A percentile compares a stretch with the other conserved stretches of the same genome.
Evolutionary conservation across 768 basidiomycete genomes (phyloP).

Genomic region (Mrakia frigida): DNA sequence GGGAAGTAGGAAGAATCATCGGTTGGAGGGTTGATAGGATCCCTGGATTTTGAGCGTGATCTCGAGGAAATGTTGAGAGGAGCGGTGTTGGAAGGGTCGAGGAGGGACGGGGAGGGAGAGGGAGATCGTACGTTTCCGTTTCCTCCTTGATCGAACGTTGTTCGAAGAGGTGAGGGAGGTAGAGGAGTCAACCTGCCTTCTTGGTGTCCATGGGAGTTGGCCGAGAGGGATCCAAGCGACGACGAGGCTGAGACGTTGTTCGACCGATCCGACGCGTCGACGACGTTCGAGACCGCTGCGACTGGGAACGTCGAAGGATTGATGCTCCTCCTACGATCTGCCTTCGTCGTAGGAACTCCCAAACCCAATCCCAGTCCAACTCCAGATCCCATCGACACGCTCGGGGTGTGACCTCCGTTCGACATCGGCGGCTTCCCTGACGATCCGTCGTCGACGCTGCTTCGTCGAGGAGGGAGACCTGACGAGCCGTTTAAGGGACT

Average conservation of each 20-base stretch:
- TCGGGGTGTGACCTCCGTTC: slow-evolving; percentile 4
- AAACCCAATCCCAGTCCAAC: slow-evolving; percentile 43
- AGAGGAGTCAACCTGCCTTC: slow-evolving; percentile 39
- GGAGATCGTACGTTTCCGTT: slow-evolving; percentile 33
- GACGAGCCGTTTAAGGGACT: background rate
- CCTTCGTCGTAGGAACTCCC: slow-evolving; percentile 43
- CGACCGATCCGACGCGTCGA: background rate
- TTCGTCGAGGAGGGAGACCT: slow-evolving; percentile 5
- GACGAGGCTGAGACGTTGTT: slow-evolving; percentile 20
- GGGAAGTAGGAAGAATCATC: background rate
- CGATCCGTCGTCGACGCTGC: slow-evolving; percentile 29
- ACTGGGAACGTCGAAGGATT: slow-evolving; percentile 46
- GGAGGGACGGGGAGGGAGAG: slow-evolving; percentile 34
- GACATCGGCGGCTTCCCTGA: slow-evolving; percentile 38
- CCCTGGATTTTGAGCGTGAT: slow-evolving; percentile 12
- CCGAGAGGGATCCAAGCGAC: slow-evolving; percentile 33
- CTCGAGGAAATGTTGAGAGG: slow-evolving; percentile 23
- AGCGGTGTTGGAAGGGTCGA: slow-evolving; percentile 22
- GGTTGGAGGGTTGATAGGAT: background rate
- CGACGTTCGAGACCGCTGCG: background rate
- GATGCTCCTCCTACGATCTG: slow-evolving; percentile 55
- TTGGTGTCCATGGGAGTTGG: slow-evolving; percentile 26
- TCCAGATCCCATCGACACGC: slow-evolving; percentile 23
- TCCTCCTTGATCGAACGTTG: slow-evolving; percentile 41
- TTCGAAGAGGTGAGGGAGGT: slow-evolving; percentile 43